Percentiles rank a stretch among this genome's conserved stretches.
Conservation (phyloP, 176 grass and related monocot genomes). For the Juncus effusus region DNA sequence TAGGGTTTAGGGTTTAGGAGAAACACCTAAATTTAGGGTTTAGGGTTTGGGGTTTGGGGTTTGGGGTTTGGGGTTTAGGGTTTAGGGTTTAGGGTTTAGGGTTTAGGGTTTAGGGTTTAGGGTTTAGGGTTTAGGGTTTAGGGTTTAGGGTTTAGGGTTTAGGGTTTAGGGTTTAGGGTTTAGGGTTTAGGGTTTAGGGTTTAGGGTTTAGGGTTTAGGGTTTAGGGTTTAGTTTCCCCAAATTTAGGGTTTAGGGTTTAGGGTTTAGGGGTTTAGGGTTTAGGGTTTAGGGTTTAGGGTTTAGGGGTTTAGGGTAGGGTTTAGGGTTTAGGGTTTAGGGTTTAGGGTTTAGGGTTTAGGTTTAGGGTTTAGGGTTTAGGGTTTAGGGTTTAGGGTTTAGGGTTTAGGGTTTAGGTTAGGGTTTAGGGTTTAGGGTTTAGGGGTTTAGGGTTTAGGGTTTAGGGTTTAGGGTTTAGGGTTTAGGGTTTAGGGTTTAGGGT, state of each 20-base stretch:
- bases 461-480: conserved; percentile 27
- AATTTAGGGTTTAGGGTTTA: conserved; percentile 22
- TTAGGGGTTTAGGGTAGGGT: no score
- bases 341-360: conserved; percentile 16
- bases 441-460: no score
- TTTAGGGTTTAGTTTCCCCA: conserved; percentile 20
- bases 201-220: conserved; percentile 15
- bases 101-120: conserved; percentile 32
- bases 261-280: no score
- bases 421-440: no score
- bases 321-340: conserved; percentile 18
- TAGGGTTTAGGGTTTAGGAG: no score
- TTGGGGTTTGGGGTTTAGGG: no score
- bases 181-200: conserved; percentile 25
- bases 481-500: conserved; percentile 18
- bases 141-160: conserved; percentile 20
- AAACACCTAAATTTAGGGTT: no score
- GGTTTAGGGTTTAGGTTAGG: no score
- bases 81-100: conserved; percentile 26
- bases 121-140: conserved; percentile 21
- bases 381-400: conserved; percentile 23
- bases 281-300: no score
- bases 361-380: conserved; percentile 32
- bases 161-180: conserved; percentile 25
- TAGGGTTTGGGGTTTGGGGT: no score